Evolutionary conservation across 2,329 filamentous ascomycete species (phyloP), one percentile per base, ranked within the genome.

Genomic region (Nemania diffusa): DNA sequence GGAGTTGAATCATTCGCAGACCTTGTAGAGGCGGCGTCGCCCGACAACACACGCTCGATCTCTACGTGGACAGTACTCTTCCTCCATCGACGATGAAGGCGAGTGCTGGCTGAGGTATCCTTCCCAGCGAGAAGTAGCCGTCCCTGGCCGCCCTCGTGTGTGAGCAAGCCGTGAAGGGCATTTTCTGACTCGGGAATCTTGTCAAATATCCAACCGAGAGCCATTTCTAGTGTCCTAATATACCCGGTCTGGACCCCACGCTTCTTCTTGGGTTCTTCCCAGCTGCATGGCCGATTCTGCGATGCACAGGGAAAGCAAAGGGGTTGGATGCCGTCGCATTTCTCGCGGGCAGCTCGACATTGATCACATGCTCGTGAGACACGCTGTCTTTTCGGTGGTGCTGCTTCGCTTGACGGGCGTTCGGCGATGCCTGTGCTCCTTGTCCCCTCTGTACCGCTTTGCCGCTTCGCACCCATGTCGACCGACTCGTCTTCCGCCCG

Each of bases 191-290:
- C 87, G 15, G 87, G 83, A 40, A 88, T 84, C 62, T 86, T 85
- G 66, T 88, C 84, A 67, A 92, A 90, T 0, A 91, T 80, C 82
- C 89, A 89, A 13, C 89, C 90, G 62, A 92, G 83, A 9, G 90
- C 85, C 50, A 91, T 78, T 77, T 94, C 92, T 20, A 94, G 82
- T 0, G 90, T 91, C 37, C 91, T 86, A 62, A 94, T 90, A 74
- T 94, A 93, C 17, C 92, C 92, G n/a, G 92, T 92, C 73, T 91
- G 91, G 11, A 94, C 88, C 3, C 92, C 92, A 69, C 92, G 85
- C 77, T 93, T 93, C 79, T 92, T 93, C 7, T 90, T 88, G 61
- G 88, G 89, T 61, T 90, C 85, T 68, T 91, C 88, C 77, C 94
- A 94, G 17, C 90, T 89, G 77, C 92, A 94, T 37, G 83, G 78